Conservation (phyloP, 768 basidiomycete genomes). For the Boletus reticuloceps region DNA sequence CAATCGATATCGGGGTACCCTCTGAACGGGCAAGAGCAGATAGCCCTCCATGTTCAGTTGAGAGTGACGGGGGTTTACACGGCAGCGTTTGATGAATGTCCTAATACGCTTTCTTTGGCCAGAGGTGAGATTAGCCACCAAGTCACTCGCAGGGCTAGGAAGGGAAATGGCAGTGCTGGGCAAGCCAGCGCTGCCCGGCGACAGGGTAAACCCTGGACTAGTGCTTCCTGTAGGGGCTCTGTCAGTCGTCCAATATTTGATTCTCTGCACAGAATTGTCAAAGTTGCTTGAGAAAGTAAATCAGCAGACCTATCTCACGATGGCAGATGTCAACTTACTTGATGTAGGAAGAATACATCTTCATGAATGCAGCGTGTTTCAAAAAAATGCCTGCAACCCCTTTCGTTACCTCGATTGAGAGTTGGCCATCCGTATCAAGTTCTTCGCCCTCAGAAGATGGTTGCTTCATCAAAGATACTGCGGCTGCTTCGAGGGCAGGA, state of each 20-base stretch:
- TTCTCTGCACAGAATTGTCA: conserved; percentile 85
- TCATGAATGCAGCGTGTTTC: conserved; percentile 96
- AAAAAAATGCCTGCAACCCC: conserved; percentile 87
- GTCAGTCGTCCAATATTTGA: conserved; percentile 81
- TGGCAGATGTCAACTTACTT: conserved; percentile 56
- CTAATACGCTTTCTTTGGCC: conserved; percentile 88
- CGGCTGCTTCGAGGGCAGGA: conserved; percentile 81
- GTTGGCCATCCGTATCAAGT: conserved; percentile 66
- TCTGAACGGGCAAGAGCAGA: conserved; percentile 90
- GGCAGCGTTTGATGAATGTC: conserved; percentile 85
- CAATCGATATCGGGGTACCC: conserved; percentile 94
- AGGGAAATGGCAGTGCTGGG: conserved; percentile 51
- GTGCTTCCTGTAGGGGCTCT: conserved; percentile 39
- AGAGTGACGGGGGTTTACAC: conserved; percentile 84
- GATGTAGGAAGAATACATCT: conserved; percentile 97
- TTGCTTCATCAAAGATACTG: conserved; percentile 60
- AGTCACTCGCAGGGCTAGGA: conserved; percentile 39
- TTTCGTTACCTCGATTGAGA: conserved; percentile 73
- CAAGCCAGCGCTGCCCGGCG: conserved; percentile 60
- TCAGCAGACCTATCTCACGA: conserved; percentile 9
- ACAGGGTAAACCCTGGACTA: conserved; percentile 35
- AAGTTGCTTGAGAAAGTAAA: conserved; percentile 64
- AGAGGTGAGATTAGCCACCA: conserved; percentile 60
- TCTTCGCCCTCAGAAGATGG: conserved; percentile 42
- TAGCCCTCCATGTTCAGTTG: conserved; percentile 95